These are phyloP conservation scores for Drechslerella coelobrocha DNA, from an alignment of 2,329 filamentous ascomycete genomes.

Conservation along the genomic window DNA sequence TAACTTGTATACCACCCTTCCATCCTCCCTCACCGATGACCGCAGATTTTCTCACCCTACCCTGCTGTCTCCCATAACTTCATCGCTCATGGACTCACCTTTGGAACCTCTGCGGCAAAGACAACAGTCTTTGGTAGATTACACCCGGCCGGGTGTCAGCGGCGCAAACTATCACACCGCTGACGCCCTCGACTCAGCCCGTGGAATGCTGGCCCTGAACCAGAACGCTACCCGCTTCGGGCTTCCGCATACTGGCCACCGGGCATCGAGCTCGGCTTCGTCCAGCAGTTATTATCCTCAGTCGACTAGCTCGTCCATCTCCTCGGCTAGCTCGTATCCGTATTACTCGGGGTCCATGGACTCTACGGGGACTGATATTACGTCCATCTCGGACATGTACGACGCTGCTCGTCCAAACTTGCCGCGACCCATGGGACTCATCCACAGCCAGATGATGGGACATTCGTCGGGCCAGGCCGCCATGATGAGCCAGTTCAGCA, in stretches of 20 bases:
- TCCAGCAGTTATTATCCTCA: slow-evolving; percentile 78
- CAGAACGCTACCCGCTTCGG: slow-evolving; percentile 60
- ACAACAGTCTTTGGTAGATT: slow-evolving; percentile 70
- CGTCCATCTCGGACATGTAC: slow-evolving; percentile 71
- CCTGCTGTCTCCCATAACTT: slow-evolving; percentile 66
- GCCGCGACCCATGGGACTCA: slow-evolving; percentile 74
- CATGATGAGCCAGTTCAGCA: slow-evolving; percentile 99
- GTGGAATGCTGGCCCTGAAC: slow-evolving; percentile 94
- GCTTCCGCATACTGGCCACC: slow-evolving; percentile 63
- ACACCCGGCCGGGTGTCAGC: slow-evolving; percentile 63
- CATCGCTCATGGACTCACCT: slow-evolving; percentile 57
- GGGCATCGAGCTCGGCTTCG: slow-evolving; percentile 79
- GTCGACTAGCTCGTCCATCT: slow-evolving; percentile 88
- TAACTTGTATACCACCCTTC: slow-evolving; percentile 50
- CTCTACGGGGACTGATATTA: slow-evolving; percentile 84
- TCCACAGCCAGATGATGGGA: slow-evolving; percentile 59
- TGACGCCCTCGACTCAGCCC: slow-evolving; percentile 92
- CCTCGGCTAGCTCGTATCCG: slow-evolving; percentile 77
- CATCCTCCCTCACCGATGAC: slow-evolving; percentile 58
- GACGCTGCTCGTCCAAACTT: slow-evolving; percentile 59
- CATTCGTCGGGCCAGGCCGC: slow-evolving; percentile 70
- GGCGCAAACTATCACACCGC: slow-evolving; percentile 67
- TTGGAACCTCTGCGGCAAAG: slow-evolving; percentile 58
- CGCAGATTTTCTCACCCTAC: slow-evolving; percentile 85
- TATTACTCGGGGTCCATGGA: slow-evolving; percentile 86